Conservation (phyloP, 345 rosid genomes). For the Eutrema yunnanense region DNA sequence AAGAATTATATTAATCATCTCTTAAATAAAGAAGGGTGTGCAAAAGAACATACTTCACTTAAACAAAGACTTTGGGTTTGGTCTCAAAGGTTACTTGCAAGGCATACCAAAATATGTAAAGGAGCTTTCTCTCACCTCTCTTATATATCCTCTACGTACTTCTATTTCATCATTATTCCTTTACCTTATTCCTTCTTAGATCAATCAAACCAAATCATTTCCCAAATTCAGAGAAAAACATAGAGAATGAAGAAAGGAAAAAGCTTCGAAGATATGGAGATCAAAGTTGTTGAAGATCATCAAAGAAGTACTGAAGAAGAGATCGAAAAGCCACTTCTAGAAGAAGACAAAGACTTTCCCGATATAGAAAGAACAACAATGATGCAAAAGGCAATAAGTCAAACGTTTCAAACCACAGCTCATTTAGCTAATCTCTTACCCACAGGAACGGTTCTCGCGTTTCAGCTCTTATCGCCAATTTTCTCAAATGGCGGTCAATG, state of each 20-base stretch:
- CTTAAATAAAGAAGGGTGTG: background rate
- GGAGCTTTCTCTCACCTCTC: background rate
- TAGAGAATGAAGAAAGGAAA: background rate
- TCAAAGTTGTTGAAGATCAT: constrained; percentile 33
- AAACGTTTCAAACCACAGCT: constrained; percentile 85
- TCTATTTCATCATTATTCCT: background rate
- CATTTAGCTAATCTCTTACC: constrained; percentile 87
- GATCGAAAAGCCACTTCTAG: constrained; percentile 37
- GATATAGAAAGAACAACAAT: constrained; percentile 38
- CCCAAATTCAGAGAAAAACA: constrained; percentile 7
- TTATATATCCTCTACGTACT: background rate
- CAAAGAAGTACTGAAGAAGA: constrained; percentile 14
- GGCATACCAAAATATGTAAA: constrained; percentile 29
- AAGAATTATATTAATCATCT: background rate
- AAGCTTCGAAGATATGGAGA: constrained; percentile 35
- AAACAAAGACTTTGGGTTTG: constrained; percentile 21
- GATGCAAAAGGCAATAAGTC: constrained; percentile 70
- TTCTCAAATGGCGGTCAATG: constrained; percentile 75
- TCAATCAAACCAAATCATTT: constrained; percentile 1
- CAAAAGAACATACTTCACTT: constrained; percentile 24
- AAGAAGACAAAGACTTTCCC: constrained; percentile 27
- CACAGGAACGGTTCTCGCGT: constrained; percentile 89
- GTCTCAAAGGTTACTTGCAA: constrained; percentile 61
- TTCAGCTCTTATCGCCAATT: constrained; percentile 76
- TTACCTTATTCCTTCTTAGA: background rate